Evolutionary conservation across 805 yeast species (phyloP).

Genomic region (Isabelozyma rhagii): DNA sequence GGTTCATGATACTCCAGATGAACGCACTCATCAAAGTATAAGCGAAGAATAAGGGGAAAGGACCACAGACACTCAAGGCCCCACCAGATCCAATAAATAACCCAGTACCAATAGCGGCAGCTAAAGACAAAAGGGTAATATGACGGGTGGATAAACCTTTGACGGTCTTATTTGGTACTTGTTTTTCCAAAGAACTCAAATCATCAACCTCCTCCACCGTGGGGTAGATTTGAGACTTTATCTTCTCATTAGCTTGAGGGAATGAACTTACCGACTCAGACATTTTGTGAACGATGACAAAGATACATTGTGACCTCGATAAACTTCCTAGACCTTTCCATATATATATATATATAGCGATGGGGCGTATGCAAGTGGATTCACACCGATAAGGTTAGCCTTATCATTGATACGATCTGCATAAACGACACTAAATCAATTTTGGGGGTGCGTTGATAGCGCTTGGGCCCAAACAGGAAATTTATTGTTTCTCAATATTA

Average conservation of each 20-base stretch:
- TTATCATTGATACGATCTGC: background rate
- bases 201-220: background rate
- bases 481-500: background rate
- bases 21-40: conserved; percentile 17
- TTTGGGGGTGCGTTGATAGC: background rate
- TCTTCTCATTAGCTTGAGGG: background rate
- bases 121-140: background rate
- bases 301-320: background rate
- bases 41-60: conserved; percentile 12
- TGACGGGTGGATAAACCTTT: background rate
- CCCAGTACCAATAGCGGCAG: conserved; percentile 10
- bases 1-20: conserved; percentile 14
- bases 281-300: background rate
- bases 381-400: background rate
- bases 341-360: too few species aligned
- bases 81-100: conserved; percentile 23
- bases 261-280: background rate
- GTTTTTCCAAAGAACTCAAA: background rate
- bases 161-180: background rate
- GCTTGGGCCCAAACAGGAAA: background rate
- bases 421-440: background rate
- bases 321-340: background rate
- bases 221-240: background rate
- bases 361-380: background rate
- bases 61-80: conserved; percentile 19